phyloP scores from a whole-genome alignment of 352 stramenopile genomes.

The Stephanocyclus meneghinianus region DNA sequence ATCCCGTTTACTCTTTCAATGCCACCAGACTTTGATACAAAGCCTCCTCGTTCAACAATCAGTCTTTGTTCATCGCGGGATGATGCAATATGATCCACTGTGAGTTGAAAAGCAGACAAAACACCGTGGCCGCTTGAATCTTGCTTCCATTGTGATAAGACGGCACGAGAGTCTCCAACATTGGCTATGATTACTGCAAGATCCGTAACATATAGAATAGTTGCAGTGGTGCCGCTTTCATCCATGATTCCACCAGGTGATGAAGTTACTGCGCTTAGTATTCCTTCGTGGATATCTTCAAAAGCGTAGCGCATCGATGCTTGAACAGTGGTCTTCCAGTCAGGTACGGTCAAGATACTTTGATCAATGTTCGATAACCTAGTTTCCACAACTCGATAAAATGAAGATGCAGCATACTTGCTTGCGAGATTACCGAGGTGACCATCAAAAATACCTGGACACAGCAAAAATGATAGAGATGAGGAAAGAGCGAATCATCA shows the following conservation, averaged over 20 bases:
- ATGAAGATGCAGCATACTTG: constrained; percentile 80
- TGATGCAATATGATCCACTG: constrained; percentile 73
- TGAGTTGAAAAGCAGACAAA: constrained; percentile 57
- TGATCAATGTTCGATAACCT: constrained; percentile 46
- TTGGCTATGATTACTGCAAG: constrained; percentile 74
- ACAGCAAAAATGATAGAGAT: background rate
- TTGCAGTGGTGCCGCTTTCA: constrained; percentile 78
- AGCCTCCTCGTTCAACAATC: constrained; percentile 61
- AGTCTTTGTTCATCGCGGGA: constrained; percentile 55
- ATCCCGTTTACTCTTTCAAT: constrained; percentile 88
- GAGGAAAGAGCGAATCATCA: background rate
- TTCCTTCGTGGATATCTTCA: constrained; percentile 61
- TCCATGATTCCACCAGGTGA: constrained; percentile 60
- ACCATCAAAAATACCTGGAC: constrained; percentile 85
- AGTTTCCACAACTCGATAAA: constrained; percentile 57
- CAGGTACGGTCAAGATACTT: constrained; percentile 12
- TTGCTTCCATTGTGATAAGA: constrained; percentile 58
- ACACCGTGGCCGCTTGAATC: constrained; percentile 22
- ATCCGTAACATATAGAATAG: constrained; percentile 63
- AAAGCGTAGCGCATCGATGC: constrained; percentile 59
- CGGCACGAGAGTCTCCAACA: constrained; percentile 75
- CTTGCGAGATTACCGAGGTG: constrained; percentile 89
- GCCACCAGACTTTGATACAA: constrained; percentile 53
- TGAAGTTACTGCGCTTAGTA: constrained; percentile 53
- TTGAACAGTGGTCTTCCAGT: constrained; percentile 58